These are phyloP conservation scores for Otatea glauca DNA, from an alignment of 176 grass and related monocot genomes.

Conservation along the genomic window DNA sequence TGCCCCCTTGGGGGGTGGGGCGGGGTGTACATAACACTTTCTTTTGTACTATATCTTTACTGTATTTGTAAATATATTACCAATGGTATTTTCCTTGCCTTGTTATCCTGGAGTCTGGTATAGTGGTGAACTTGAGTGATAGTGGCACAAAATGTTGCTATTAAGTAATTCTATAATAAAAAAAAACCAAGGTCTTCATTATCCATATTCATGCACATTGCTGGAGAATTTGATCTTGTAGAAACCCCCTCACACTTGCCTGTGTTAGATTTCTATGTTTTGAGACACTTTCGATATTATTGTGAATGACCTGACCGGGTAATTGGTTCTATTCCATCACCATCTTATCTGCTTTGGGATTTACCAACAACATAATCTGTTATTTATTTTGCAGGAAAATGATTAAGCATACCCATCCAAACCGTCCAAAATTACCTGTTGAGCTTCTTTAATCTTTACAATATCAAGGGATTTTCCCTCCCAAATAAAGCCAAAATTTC, in stretches of 20 bases:
- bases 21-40: not conserved
- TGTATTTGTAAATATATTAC: constrained; percentile 5
- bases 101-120: not conserved
- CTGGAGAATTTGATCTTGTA: constrained; percentile 8
- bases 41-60: not conserved
- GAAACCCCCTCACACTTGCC: not conserved
- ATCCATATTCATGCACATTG: constrained; percentile 50
- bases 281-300: not conserved
- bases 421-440: not conserved
- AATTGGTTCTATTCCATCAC: constrained; percentile 5
- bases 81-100: not conserved
- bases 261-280: not conserved
- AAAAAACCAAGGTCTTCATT: not conserved
- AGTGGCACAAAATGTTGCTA: not conserved
- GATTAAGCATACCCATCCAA: constrained; percentile 7
- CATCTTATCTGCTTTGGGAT: constrained; percentile 25
- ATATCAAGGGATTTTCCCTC: not conserved
- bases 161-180: not conserved
- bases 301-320: constrained; percentile 1
- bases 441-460: constrained; percentile 26
- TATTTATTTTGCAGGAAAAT: constrained; percentile 21
- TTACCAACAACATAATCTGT: not conserved
- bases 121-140: constrained; percentile 7
- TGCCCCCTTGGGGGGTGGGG: too few species aligned
- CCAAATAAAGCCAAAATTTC: not conserved